Base-by-base conservation (phyloP, 306 rosid genomes). In the Chamaecrista fasciculata region DNA sequence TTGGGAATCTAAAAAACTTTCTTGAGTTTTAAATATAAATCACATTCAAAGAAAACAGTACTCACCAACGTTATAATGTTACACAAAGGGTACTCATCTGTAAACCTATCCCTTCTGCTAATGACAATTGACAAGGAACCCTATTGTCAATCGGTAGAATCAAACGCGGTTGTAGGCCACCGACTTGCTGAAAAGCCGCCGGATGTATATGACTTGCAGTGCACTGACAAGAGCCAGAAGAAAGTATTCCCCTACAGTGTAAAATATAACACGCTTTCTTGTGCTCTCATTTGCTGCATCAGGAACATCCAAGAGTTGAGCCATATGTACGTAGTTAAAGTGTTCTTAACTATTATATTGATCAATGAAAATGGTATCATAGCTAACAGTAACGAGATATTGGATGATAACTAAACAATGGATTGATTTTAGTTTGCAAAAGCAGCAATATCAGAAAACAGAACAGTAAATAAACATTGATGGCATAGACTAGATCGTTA, bases 221-320 rank as follows among this genome's bases (percentile, higher is more conserved):
- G 80, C 74, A 74, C 97, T 95, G 65, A 50, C 92, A 62, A 55
- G 81, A 19, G 85, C 89, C 82, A 95, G 86, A 36, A 91, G 50
- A 74, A 89, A n/a, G 81, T 91, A 95, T 81, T 95, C 96, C 48
- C 84, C 92, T 1, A 91, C 77, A 7, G 99, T 91, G 74, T 95
- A 95, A 51, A 84, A 44, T 61, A 95, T 26, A n/a, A 89, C 95
- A 2, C 99, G 97, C 75, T 80, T 87, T 28, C 80, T 74, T 5
- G 99, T 95, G 87, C 99, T 95, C 87, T 95, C 97, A 15, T 95
- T 95, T 10, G 97, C 93, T 91, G 81, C 80, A 68, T 48, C 64
- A 58, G 28, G 64, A 34, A 69, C 46, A 44, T 21, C 31, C 21
- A 39, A 8, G 7, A 11, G 40, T 42, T 37, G 12, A 59, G 57